Conservation (phyloP, 75 land plant species). For the Selaginella tamariscina region DNA sequence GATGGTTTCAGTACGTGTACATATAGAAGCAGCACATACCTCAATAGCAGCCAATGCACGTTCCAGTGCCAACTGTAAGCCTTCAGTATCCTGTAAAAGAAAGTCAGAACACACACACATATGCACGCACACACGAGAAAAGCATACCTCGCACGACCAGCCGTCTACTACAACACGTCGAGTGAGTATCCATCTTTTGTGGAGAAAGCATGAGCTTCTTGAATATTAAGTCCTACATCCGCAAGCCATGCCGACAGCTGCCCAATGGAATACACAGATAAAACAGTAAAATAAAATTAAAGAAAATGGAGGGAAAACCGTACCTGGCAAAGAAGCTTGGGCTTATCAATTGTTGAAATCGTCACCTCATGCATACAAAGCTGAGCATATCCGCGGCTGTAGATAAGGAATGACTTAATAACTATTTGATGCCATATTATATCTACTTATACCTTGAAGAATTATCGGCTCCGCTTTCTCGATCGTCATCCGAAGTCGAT, state of each 20-base stretch:
- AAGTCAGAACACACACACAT: not conserved
- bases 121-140: not conserved
- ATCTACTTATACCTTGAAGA: conserved; percentile 27
- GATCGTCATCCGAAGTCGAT: conserved; percentile 29
- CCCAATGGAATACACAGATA: conserved; percentile 2
- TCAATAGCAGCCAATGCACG: conserved; percentile 42
- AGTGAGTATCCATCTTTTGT: conserved; percentile 74
- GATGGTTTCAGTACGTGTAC: conserved; percentile 1
- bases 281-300: not conserved
- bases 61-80: conserved; percentile 37
- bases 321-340: conserved; percentile 93
- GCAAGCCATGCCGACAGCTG: conserved; percentile 76
- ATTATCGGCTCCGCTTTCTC: conserved; percentile 25
- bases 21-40: conserved; percentile 28
- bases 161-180: conserved; percentile 84
- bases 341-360: conserved; percentile 89
- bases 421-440: not conserved
- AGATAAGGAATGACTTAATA: not conserved
- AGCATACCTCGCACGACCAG: conserved; percentile 50
- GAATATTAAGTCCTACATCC: conserved; percentile 72
- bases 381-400: not conserved
- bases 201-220: conserved; percentile 82
- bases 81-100: conserved; percentile 50
- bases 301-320: not conserved
- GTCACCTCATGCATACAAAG: conserved; percentile 79